Evolutionary conservation across 164 flowering plant genomes (phyloP).

Genomic region (Buxus sempervirens): DNA sequence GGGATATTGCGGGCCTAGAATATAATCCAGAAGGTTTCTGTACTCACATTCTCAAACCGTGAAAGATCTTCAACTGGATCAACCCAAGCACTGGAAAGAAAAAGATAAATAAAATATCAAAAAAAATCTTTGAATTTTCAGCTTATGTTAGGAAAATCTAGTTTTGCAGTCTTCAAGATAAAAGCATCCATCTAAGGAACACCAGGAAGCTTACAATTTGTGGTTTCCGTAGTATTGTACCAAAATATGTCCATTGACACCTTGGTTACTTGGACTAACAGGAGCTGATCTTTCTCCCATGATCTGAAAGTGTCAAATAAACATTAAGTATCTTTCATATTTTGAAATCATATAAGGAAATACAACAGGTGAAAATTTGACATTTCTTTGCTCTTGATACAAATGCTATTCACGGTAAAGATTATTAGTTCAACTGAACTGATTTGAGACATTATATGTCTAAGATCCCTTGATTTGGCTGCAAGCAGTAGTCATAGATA

Average conservation of each 20-base stretch:
- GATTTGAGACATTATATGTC: neutral
- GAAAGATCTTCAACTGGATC: constrained; percentile 32
- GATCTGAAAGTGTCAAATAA: constrained; percentile 17
- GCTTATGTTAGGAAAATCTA: neutral
- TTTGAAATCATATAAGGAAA: neutral
- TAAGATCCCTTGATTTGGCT: neutral
- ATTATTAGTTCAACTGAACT: neutral
- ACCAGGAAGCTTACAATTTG: constrained; percentile 13
- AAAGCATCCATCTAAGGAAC: neutral
- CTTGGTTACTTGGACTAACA: constrained; percentile 6
- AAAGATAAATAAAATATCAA: neutral
- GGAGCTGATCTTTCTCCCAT: constrained; percentile 19
- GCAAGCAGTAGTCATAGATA: neutral
- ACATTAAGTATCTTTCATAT: neutral
- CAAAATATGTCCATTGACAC: constrained; percentile 21
- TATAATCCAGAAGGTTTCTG: neutral
- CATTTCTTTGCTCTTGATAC: constrained; percentile 2
- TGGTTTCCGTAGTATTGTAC: constrained; percentile 28
- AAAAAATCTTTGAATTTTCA: neutral
- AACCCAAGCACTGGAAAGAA: constrained; percentile 34
- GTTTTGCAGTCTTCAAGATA: neutral
- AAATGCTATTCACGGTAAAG: neutral
- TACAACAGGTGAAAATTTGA: neutral
- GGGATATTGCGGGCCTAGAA: no score
- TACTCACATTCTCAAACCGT: constrained; percentile 31